Percentiles rank a stretch among this genome's conserved stretches.
Evolutionary conservation across 495 filamentous ascomycete genomes (phyloP).

Genomic region (Neurospora sp.): DNA sequence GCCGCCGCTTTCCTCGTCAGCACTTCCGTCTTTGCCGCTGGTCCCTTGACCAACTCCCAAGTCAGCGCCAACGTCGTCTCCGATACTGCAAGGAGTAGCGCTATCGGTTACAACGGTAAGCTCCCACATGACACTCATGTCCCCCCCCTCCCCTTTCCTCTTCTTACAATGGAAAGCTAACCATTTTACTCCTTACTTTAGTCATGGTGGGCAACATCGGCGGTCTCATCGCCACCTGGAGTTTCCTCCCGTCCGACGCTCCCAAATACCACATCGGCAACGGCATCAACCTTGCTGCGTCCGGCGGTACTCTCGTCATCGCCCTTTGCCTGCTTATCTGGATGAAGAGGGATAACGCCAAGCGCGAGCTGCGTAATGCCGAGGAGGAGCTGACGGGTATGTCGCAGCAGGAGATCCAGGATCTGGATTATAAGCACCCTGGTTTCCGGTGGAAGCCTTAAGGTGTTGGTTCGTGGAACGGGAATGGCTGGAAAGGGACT

Average conservation of each 20-base stretch:
- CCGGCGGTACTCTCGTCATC: conserved; percentile 41
- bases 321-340: conserved; percentile 39
- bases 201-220: conserved; percentile 69
- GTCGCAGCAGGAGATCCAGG: conserved; percentile 46
- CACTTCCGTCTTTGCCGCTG: conserved; percentile 59
- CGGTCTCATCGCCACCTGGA: conserved; percentile 62
- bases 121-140: not conserved
- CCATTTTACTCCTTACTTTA: not conserved
- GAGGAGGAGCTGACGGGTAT: conserved; percentile 47
- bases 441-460: conserved; percentile 54
- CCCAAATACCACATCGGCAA: conserved; percentile 68
- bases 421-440: conserved; percentile 65
- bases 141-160: too few relatives aligned
- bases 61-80: conserved; percentile 60
- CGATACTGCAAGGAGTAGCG: conserved; percentile 55
- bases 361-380: conserved; percentile 42
- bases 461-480: not conserved
- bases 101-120: conserved; percentile 46
- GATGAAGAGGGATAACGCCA: conserved; percentile 56
- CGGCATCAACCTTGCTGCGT: conserved; percentile 59
- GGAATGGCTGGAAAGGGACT: not conserved
- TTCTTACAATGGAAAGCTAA: not conserved
- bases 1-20: conserved; percentile 61
- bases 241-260: conserved; percentile 52
- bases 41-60: conserved; percentile 55